phyloP scores from a whole-genome alignment of 176 grass and related monocot species.

The Oryza meridionalis region DNA sequence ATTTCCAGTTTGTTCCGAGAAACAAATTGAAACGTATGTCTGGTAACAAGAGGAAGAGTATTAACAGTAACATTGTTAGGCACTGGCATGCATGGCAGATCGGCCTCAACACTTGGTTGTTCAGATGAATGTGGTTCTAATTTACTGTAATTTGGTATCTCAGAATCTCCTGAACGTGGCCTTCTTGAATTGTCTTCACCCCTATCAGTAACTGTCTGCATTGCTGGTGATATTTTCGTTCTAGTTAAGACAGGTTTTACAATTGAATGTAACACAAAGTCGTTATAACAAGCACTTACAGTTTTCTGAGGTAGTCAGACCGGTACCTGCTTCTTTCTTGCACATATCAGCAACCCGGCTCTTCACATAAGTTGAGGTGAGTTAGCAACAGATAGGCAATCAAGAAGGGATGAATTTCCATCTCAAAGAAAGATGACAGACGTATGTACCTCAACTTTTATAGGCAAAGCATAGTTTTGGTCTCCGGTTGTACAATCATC shows the following conservation, averaged over 20 bases:
- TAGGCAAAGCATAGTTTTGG: constrained; percentile 5
- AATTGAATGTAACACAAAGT: background rate
- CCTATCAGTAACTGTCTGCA: background rate
- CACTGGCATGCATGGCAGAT: background rate
- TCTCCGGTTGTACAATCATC: background rate
- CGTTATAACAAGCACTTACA: constrained; percentile 24
- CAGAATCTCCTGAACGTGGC: background rate
- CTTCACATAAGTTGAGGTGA: constrained; percentile 13
- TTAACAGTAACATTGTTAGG: constrained; percentile 1
- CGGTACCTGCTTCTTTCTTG: background rate
- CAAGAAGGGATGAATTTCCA: background rate
- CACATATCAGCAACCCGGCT: constrained; percentile 5
- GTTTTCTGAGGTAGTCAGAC: background rate
- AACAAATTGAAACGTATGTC: background rate
- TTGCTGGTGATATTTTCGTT: constrained; percentile 26
- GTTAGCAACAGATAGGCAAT: background rate
- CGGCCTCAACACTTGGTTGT: background rate
- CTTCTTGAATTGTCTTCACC: background rate
- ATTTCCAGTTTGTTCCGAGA: background rate
- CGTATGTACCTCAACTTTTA: constrained; percentile 28
- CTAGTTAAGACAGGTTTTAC: constrained; percentile 28
- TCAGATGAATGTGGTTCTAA: background rate
- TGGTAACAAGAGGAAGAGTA: constrained; percentile 8
- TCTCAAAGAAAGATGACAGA: background rate
- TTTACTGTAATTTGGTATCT: background rate